phyloP scores from a whole-genome alignment of 768 basidiomycete genomes.

The Calocera viscosa region DNA sequence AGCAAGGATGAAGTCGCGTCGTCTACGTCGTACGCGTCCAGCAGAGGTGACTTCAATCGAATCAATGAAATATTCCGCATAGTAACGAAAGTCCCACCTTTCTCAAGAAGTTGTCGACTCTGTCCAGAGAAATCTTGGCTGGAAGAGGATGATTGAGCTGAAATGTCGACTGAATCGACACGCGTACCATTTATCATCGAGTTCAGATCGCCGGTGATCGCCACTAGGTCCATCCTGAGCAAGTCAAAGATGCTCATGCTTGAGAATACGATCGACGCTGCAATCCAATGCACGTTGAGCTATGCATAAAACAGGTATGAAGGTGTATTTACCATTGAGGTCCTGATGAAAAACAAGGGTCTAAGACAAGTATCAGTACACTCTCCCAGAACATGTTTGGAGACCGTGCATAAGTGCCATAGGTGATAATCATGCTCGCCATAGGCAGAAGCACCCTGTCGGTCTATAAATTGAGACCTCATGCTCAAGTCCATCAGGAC shows the following conservation, averaged over 20 bases:
- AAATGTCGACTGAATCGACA: neutral
- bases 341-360: neutral
- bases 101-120: conserved; percentile 2
- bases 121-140: conserved; percentile 13
- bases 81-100: too few relatives aligned
- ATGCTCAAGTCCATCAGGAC: neutral
- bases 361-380: neutral
- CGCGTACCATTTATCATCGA: conserved; percentile 16
- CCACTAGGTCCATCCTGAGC: neutral
- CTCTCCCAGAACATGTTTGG: too few relatives aligned
- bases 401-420: neutral
- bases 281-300: neutral
- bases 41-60: neutral
- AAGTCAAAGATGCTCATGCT: conserved; percentile 6
- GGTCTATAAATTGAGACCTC: neutral
- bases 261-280: neutral
- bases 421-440: neutral
- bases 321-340: conserved; percentile 1
- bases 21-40: neutral
- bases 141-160: neutral
- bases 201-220: conserved; percentile 7
- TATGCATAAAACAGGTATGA: too few relatives aligned
- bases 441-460: neutral
- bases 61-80: too few relatives aligned
- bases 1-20: neutral